These are phyloP conservation scores for Cocos nucifera DNA, from an alignment of 176 grass and related monocot genomes.

Conservation along the genomic window DNA sequence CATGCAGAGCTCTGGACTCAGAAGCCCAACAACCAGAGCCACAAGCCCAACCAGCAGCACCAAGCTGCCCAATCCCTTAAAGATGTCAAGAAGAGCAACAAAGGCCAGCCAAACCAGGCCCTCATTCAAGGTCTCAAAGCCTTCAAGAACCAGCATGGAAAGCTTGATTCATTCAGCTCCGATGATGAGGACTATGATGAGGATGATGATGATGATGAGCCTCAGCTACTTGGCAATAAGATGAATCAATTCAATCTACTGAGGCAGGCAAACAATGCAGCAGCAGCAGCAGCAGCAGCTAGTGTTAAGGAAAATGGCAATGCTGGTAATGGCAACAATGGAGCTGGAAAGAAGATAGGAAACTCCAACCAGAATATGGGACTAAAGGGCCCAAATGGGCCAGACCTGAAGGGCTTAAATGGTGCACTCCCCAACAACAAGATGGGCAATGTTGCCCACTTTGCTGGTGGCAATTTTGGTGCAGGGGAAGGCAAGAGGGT, in stretches of 20 bases:
- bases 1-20: constrained; percentile 77
- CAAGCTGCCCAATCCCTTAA: constrained; percentile 34
- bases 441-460: constrained; percentile 26
- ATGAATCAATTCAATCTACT: constrained; percentile 69
- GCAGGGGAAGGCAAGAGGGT: too few species aligned
- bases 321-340: constrained; percentile 20
- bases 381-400: constrained; percentile 31
- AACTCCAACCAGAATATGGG: constrained; percentile 20
- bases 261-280: constrained; percentile 22
- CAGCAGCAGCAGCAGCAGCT: background rate
- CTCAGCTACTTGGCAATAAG: constrained; percentile 36
- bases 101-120: constrained; percentile 57
- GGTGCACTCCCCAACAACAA: constrained; percentile 33
- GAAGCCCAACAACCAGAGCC: constrained; percentile 44
- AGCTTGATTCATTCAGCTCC: constrained; percentile 43
- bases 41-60: constrained; percentile 30
- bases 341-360: background rate
- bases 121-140: constrained; percentile 84
- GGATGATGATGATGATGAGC: constrained; percentile 52
- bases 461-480: background rate
- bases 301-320: constrained; percentile 31
- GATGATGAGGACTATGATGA: constrained; percentile 61
- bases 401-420: constrained; percentile 31
- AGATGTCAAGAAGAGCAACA: constrained; percentile 28
- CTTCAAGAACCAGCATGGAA: constrained; percentile 88